Evolutionary conservation across 208 protist genomes (phyloP).

Genomic region (Spongospora subterranea): DNA sequence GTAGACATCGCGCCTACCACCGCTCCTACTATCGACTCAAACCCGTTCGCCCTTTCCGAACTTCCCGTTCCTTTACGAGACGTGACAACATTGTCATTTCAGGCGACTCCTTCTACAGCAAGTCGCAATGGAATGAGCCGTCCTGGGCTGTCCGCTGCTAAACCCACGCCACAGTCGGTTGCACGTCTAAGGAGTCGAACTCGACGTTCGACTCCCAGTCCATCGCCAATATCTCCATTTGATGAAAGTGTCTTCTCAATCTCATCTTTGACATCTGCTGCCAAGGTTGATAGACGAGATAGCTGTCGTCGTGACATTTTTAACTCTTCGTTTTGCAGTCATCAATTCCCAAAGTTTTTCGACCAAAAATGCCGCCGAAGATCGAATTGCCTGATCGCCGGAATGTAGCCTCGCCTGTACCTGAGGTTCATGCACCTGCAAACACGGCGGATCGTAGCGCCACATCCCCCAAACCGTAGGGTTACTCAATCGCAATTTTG

Average conservation of each 20-base stretch:
- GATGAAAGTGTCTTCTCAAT: slow-evolving; percentile 29
- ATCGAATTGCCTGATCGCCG: not conserved
- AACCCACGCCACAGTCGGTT: slow-evolving; percentile 31
- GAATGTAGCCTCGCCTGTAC: too few relatives aligned
- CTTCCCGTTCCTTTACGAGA: not conserved
- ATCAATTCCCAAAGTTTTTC: not conserved
- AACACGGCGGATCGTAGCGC: too few relatives aligned
- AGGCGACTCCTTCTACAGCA: not conserved
- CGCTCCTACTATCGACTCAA: slow-evolving; percentile 36
- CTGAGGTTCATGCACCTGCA: too few relatives aligned
- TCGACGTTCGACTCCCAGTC: not conserved
- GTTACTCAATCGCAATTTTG: too few relatives aligned
- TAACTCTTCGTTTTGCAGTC: not conserved
- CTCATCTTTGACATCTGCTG: slow-evolving; percentile 18
- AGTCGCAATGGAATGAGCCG: not conserved
- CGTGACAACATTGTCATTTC: not conserved
- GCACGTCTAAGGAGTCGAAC: not conserved
- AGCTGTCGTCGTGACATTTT: not conserved
- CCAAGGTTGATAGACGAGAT: not conserved
- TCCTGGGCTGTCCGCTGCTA: not conserved
- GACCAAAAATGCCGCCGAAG: slow-evolving; percentile 9
- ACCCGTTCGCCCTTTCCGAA: not conserved
- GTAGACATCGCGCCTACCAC: not conserved
- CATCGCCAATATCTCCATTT: slow-evolving; percentile 7
- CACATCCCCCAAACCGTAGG: too few relatives aligned